These are phyloP conservation scores for Erythrobasidium hasegawianum DNA, from an alignment of 1,284 basidiomycete species.

Conservation along the genomic window DNA sequence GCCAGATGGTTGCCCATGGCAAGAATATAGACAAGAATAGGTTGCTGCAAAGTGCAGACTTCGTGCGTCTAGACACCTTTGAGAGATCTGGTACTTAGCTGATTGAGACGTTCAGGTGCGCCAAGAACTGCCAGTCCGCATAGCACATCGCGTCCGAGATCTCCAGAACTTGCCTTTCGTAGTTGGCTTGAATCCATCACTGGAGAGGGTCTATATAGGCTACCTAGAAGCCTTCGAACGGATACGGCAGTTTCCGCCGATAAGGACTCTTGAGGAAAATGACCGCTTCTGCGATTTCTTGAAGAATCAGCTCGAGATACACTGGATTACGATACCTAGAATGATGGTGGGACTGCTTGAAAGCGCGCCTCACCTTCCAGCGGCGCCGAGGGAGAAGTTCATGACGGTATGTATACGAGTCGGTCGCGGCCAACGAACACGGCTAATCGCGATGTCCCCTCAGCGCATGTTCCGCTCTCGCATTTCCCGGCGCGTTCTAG, in stretches of 20 bases:
- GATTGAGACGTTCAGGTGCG: constrained; percentile 54
- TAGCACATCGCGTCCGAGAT: constrained; percentile 81
- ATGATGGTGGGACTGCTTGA: constrained; percentile 39
- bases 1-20: constrained; percentile 44
- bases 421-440: constrained; percentile 53
- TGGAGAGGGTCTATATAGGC: constrained; percentile 73
- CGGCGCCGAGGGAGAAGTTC: constrained; percentile 60
- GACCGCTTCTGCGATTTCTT: constrained; percentile 71
- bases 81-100: background rate
- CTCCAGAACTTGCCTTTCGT: constrained; percentile 80
- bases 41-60: constrained; percentile 43
- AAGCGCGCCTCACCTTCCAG: constrained; percentile 33
- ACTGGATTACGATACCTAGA: constrained; percentile 56
- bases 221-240: constrained; percentile 52
- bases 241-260: constrained; percentile 69
- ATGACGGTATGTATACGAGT: constrained; percentile 52
- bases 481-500: constrained; percentile 81
- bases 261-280: constrained; percentile 72
- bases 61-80: constrained; percentile 38
- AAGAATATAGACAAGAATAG: constrained; percentile 39
- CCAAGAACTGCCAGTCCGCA: constrained; percentile 78
- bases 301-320: constrained; percentile 63
- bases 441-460: background rate
- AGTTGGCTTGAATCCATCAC: constrained; percentile 79
- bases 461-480: constrained; percentile 81